Percentiles rank a stretch among this genome's conserved stretches.
These are phyloP conservation scores for Torulaspora microellipsoides DNA, from an alignment of 805 yeast genomes.

Conservation along the genomic window DNA sequence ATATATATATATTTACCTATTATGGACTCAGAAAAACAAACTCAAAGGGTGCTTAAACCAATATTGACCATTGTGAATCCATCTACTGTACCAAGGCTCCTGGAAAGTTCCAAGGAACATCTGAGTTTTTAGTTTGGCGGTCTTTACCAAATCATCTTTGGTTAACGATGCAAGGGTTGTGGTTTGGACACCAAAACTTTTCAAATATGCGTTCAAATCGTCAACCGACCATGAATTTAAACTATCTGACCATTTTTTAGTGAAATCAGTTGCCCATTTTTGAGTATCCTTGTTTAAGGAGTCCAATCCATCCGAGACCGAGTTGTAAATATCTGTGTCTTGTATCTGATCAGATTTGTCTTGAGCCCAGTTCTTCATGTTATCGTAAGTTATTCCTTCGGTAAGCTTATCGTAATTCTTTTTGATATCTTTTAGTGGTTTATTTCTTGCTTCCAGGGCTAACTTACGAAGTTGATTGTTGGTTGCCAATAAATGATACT, in stretches of 20 bases:
- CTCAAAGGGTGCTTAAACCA: constrained; percentile 5
- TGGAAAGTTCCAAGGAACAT: constrained; percentile 33
- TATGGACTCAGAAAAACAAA: neutral
- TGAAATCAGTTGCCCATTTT: constrained; percentile 15
- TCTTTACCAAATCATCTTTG: constrained; percentile 35
- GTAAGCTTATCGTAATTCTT: constrained; percentile 28
- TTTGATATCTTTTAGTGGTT: constrained; percentile 34
- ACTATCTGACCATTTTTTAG: constrained; percentile 22
- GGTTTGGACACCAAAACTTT: constrained; percentile 39
- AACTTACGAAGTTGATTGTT: constrained; percentile 38
- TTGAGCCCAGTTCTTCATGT: constrained; percentile 39
- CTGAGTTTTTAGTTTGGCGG: constrained; percentile 41
- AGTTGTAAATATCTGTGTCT: constrained; percentile 11
- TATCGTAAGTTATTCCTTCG: constrained; percentile 39
- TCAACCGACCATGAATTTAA: constrained; percentile 41
- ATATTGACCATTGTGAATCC: constrained; percentile 10
- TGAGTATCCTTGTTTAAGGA: constrained; percentile 15
- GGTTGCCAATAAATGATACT: constrained; percentile 39
- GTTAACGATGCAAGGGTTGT: constrained; percentile 19
- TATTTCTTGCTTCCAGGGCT: constrained; percentile 38
- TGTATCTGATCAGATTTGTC: constrained; percentile 14
- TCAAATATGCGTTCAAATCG: constrained; percentile 41
- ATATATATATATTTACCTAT: too few relatives aligned
- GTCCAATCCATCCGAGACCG: constrained; percentile 10
- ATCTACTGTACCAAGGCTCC: constrained; percentile 29